These are phyloP conservation scores for Lomentospora prolificans DNA, from an alignment of 2,329 filamentous ascomycete species.

Conservation along the genomic window DNA sequence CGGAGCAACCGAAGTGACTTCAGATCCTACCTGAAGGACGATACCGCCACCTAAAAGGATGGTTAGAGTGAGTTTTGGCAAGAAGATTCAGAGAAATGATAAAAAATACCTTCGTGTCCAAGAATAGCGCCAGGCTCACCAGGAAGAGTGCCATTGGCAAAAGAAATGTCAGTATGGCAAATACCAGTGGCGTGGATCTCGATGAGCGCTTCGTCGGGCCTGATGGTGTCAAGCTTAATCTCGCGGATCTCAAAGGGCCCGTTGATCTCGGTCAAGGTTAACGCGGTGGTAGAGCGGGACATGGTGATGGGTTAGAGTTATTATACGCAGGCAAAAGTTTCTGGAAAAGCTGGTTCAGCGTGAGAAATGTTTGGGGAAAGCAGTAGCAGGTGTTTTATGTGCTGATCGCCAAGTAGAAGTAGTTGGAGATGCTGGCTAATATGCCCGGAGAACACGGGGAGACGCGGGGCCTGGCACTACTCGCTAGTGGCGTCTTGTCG, in stretches of 20 bases:
- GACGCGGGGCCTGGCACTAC: no score
- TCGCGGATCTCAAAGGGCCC: conserved; percentile 4
- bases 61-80: not conserved
- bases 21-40: conserved; percentile 31
- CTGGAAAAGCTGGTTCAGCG: not conserved
- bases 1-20: conserved; percentile 34
- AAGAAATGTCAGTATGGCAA: conserved; percentile 43
- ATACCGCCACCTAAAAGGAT: conserved; percentile 29
- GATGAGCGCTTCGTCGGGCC: conserved; percentile 38
- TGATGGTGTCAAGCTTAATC: conserved; percentile 18
- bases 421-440: no score
- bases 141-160: conserved; percentile 21
- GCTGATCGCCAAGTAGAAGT: no score
- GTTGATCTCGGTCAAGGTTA: not conserved
- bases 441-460: no score
- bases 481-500: no score
- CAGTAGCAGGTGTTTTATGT: no score
- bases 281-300: conserved; percentile 6
- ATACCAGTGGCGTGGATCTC: conserved; percentile 43
- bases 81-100: not conserved
- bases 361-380: no score
- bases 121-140: conserved; percentile 24
- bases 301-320: not conserved
- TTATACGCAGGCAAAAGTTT: not conserved
- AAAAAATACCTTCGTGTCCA: conserved; percentile 38